Conservation (phyloP, 345 rosid species). For the Pugionium dolabratum region DNA sequence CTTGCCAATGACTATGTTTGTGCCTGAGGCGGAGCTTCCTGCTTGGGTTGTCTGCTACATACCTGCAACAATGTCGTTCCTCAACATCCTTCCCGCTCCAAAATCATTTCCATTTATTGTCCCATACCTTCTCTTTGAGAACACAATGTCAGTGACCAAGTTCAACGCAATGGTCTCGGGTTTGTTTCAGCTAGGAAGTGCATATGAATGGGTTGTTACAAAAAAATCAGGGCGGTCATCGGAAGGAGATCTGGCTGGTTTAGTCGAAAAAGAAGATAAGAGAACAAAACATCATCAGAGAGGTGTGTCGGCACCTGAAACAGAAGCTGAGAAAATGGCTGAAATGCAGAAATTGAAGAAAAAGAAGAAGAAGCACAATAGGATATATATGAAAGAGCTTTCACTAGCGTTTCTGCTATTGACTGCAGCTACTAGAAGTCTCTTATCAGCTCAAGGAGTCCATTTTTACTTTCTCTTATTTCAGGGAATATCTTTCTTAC, state of each 20-base stretch:
- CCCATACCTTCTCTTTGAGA: slow-evolving; percentile 94
- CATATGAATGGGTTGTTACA: slow-evolving; percentile 94
- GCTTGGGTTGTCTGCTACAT: slow-evolving; percentile 95
- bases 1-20: slow-evolving; percentile 93
- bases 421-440: slow-evolving; percentile 85
- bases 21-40: slow-evolving; percentile 90
- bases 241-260: slow-evolving; percentile 74
- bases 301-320: slow-evolving; percentile 56
- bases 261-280: slow-evolving; percentile 55
- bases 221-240: slow-evolving; percentile 96
- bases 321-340: slow-evolving; percentile 50
- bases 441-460: slow-evolving; percentile 91
- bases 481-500: slow-evolving; percentile 90
- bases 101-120: slow-evolving; percentile 49
- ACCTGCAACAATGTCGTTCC: slow-evolving; percentile 94
- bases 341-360: slow-evolving; percentile 37
- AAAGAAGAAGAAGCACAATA: slow-evolving; percentile 73
- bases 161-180: slow-evolving; percentile 97
- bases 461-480: slow-evolving; percentile 97
- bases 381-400: slow-evolving; percentile 83
- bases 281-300: slow-evolving; percentile 52
- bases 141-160: slow-evolving; percentile 96
- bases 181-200: slow-evolving; percentile 91
- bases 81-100: slow-evolving; percentile 5
- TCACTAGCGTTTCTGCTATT: slow-evolving; percentile 81